Evolutionary conservation across 345 rosid genomes (phyloP).

Genomic region (Noccaea bulbosa): DNA sequence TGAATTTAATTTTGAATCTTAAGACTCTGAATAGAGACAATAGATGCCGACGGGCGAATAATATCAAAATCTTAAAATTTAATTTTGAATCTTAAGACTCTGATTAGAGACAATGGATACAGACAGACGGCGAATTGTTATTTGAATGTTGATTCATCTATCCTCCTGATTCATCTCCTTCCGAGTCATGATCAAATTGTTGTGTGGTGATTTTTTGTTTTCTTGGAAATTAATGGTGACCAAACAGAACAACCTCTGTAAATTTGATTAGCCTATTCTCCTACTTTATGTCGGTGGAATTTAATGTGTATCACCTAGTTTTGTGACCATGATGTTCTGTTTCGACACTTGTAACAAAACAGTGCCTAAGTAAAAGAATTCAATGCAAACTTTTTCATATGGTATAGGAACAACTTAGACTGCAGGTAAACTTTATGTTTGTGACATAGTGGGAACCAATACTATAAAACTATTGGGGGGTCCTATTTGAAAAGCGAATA

Average conservation of each 20-base stretch:
- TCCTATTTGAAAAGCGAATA: background rate
- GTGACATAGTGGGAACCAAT: constrained; percentile 5
- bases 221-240: no score
- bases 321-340: constrained; percentile 6
- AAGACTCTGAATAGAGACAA: no score
- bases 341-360: constrained; percentile 9
- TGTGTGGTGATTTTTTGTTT: no score
- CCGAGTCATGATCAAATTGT: no score
- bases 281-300: constrained; percentile 18
- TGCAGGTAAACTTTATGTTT: constrained; percentile 4
- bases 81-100: no score
- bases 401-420: constrained; percentile 1
- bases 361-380: background rate
- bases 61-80: no score
- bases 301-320: constrained; percentile 16
- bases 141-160: no score
- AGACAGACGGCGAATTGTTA: no score
- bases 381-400: background rate
- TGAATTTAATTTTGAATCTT: no score
- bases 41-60: no score
- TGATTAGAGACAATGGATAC: no score
- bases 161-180: no score
- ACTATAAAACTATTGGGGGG: background rate
- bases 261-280: background rate
- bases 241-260: background rate